Conservation (phyloP, 192 early-diverging fungal species). For the Podila epigama region DNA sequence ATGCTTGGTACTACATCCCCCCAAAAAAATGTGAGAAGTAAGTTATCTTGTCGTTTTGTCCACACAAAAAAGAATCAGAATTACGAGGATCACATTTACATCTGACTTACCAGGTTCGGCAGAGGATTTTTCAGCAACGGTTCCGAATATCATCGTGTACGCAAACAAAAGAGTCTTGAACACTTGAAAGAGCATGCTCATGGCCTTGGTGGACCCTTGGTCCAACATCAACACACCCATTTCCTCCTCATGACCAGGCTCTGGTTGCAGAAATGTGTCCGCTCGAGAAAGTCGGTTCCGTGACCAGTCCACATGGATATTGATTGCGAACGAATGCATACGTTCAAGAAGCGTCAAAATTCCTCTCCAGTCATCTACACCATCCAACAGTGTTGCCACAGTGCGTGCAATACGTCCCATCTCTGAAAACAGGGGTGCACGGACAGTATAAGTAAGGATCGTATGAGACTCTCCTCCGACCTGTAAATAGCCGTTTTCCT, state of each 20-base stretch:
- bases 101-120: conserved; percentile 15
- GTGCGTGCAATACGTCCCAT: conserved; percentile 43
- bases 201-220: conserved; percentile 20
- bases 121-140: conserved; percentile 42
- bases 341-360: conserved; percentile 12
- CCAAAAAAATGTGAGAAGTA: neutral
- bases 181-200: conserved; percentile 49
- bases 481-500: neutral
- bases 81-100: neutral
- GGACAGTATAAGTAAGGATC: conserved; percentile 19
- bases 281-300: conserved; percentile 18
- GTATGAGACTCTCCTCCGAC: conserved; percentile 4
- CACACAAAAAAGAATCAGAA: neutral
- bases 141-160: conserved; percentile 56
- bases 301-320: conserved; percentile 41
- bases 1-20: conserved; percentile 8
- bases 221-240: conserved; percentile 4
- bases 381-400: conserved; percentile 24
- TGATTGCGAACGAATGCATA: conserved; percentile 37
- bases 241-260: neutral
- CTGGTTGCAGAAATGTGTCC: conserved; percentile 21
- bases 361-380: conserved; percentile 10
- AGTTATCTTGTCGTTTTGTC: neutral
- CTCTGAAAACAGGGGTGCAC: conserved; percentile 35
- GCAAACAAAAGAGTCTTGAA: conserved; percentile 59